Percentiles rank a stretch among this genome's conserved stretches.
Evolutionary conservation across 148 eudicot genomes (phyloP).

Genomic region (Fallopia convolvulus): DNA sequence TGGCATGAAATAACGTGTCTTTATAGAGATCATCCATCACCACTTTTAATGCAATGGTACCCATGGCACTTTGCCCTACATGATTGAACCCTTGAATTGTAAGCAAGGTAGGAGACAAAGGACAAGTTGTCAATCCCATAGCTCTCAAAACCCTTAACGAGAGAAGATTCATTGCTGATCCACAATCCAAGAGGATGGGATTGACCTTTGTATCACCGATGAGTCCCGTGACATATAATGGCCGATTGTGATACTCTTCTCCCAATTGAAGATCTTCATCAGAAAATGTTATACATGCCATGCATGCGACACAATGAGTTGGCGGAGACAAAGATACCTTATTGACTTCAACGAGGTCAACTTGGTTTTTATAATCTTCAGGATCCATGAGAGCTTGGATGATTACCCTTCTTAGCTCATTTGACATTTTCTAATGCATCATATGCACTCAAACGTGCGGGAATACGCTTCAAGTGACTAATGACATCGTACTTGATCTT

Average conservation of each 20-base stretch:
- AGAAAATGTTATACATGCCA: background rate
- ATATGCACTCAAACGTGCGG: background rate
- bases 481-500: background rate
- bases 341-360: too few relatives aligned
- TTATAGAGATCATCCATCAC: background rate
- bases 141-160: background rate
- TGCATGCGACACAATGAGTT: too few relatives aligned
- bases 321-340: too few relatives aligned
- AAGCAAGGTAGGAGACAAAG: background rate
- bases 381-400: too few relatives aligned
- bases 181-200: background rate
- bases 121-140: background rate
- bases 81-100: background rate
- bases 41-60: background rate
- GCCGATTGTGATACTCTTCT: background rate
- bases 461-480: background rate
- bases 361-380: too few relatives aligned
- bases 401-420: too few relatives aligned
- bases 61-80: background rate
- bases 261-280: too few relatives aligned
- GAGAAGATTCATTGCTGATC: background rate
- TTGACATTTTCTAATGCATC: too few relatives aligned
- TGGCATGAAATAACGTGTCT: background rate
- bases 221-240: background rate
- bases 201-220: background rate